Evolutionary conservation across 495 filamentous ascomycete genomes (phyloP).

Genomic region (Xeromyces bisporus): DNA sequence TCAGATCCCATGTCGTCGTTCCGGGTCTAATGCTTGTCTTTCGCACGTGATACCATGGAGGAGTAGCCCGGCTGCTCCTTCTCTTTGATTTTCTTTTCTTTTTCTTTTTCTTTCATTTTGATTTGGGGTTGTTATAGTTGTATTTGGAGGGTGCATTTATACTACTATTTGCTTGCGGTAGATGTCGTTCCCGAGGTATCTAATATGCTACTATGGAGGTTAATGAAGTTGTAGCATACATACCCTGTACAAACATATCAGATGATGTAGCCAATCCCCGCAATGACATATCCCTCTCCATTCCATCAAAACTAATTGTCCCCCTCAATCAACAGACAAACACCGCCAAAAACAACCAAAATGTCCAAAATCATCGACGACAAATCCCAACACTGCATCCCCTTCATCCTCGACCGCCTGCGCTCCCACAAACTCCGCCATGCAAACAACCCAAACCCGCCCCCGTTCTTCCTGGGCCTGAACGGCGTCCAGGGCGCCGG

Average conservation of each 20-base stretch:
- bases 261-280: too few relatives aligned
- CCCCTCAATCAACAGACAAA: too few relatives aligned
- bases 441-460: constrained; percentile 12
- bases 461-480: constrained; percentile 43
- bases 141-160: too few relatives aligned
- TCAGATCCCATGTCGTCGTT: neutral
- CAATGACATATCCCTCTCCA: too few relatives aligned
- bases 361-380: constrained; percentile 56
- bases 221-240: too few relatives aligned
- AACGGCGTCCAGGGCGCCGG: constrained; percentile 71
- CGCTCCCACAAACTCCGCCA: constrained; percentile 28
- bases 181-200: too few relatives aligned
- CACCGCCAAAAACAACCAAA: constrained; percentile 2
- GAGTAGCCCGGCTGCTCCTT: neutral
- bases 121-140: too few relatives aligned
- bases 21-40: neutral
- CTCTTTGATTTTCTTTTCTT: neutral
- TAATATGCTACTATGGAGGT: too few relatives aligned
- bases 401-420: constrained; percentile 61
- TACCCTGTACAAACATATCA: too few relatives aligned
- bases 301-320: too few relatives aligned
- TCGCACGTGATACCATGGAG: neutral
- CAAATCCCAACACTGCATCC: constrained; percentile 73
- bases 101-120: neutral
- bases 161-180: too few relatives aligned